These are phyloP conservation scores for Aspergillus wentii DNA, from an alignment of 495 filamentous ascomycete species.

Conservation along the genomic window DNA sequence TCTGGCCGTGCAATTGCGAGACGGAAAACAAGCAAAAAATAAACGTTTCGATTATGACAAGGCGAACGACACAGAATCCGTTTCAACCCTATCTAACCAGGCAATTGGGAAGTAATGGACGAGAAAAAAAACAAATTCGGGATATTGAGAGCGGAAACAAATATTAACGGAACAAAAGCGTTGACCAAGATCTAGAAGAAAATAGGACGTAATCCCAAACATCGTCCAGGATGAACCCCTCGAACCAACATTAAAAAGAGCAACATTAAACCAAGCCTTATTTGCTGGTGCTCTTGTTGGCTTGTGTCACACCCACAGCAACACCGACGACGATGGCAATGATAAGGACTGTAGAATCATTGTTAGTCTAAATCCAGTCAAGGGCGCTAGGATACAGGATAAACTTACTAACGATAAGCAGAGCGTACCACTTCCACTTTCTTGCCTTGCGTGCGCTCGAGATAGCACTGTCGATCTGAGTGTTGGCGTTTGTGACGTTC, in stretches of 20 bases:
- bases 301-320: constrained; percentile 42
- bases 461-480: constrained; percentile 72
- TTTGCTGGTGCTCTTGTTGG: constrained; percentile 20
- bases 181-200: neutral
- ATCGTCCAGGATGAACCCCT: neutral
- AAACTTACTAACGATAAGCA: constrained; percentile 73
- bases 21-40: constrained; percentile 4
- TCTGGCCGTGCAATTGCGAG: too few species aligned
- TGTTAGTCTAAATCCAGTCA: constrained; percentile 1
- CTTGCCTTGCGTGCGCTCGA: constrained; percentile 71
- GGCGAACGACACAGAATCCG: constrained; percentile 1
- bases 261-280: constrained; percentile 1
- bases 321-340: constrained; percentile 47
- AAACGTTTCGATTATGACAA: constrained; percentile 1
- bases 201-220: neutral
- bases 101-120: neutral
- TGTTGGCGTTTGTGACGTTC: constrained; percentile 76
- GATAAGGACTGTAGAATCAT: constrained; percentile 37
- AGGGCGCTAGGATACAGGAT: constrained; percentile 2
- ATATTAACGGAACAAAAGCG: neutral
- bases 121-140: neutral
- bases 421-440: constrained; percentile 98
- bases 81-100: constrained; percentile 2
- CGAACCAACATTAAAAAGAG: too few species aligned
- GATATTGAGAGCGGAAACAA: neutral